Evolutionary conservation across 2,329 filamentous ascomycete species (phyloP), one percentile per base, ranked within the genome.

Genomic region (Diaporthe citri): DNA sequence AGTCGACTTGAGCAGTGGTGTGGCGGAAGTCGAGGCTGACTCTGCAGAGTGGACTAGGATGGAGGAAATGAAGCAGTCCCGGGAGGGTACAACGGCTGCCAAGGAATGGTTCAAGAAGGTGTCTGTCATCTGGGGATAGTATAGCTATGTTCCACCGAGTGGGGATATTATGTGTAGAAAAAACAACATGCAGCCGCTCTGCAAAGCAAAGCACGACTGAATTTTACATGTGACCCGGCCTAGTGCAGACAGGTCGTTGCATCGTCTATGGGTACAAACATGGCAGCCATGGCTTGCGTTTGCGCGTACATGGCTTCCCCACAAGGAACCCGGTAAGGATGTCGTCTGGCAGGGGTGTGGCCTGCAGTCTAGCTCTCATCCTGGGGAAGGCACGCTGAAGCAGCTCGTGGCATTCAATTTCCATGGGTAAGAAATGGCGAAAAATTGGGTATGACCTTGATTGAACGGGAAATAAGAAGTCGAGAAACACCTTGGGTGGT

Each of bases 11-110:
- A 66, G 25, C 5, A 66, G 17, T 36, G 43, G 28, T n/a, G 5
- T 66, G 3, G 41, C 41, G 1, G 28, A 48, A 1, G 62, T 67
- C 28, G 62, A 67, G 62, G 62, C 43, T 20, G 62, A 67, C 28
- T 3, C 25, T 31, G 39, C 41, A 15, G 60, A 34, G 25, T 64
- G 59, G 59, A 46, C 39, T 8, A 64, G 39, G 59, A 46, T 46
- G 59, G 39, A 64, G 12, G 60, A 46, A 25, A 48, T 48, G 60
- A 64, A 64, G 60, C 39, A 31, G 41, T 22, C 39, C 31, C 25
- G 20, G 4, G 12, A 20, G 28, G 41, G 20, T 28, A 46, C 20
- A 34, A 31, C 20, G 8, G 60, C n/a, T 64, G 41, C 41, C 2
- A 20, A 22, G 41, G n/a, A 15, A 48, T 64, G 39, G 60, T 3